These are phyloP conservation scores for Moricandia moricandioides DNA, from an alignment of 345 rosid species.

Conservation along the genomic window DNA sequence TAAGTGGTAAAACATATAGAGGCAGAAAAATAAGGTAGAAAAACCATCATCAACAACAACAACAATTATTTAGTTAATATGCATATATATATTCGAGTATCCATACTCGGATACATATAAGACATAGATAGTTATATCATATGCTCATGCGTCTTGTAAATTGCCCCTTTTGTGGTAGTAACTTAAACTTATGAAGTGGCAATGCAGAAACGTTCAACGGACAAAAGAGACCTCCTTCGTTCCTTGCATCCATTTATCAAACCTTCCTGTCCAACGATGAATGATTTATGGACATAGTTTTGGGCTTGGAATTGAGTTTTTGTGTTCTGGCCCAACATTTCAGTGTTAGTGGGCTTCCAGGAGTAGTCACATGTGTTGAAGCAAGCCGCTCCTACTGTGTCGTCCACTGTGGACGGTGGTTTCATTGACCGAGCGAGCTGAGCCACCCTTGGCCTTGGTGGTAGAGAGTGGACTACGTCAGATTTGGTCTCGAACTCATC, in stretches of 20 bases:
- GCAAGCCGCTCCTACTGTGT: constrained; percentile 35
- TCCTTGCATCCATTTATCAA: constrained; percentile 70
- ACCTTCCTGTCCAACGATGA: constrained; percentile 10
- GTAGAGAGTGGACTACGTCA: constrained; percentile 55
- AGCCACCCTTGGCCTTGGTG: constrained; percentile 49
- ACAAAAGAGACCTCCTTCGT: constrained; percentile 59
- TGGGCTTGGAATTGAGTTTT: constrained; percentile 24
- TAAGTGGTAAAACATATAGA: constrained; percentile 33
- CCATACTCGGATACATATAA: constrained; percentile 19
- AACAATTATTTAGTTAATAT: constrained; percentile 36
- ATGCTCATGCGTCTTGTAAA: constrained; percentile 26
- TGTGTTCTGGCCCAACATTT: not conserved
- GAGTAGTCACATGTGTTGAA: constrained; percentile 61
- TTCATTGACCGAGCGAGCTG: constrained; percentile 39
- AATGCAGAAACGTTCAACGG: constrained; percentile 65
- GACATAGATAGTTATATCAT: constrained; percentile 20
- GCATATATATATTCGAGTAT: constrained; percentile 34
- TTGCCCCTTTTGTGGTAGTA: not conserved
- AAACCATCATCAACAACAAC: constrained; percentile 27
- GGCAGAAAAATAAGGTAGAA: constrained; percentile 30
- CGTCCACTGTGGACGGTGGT: constrained; percentile 29
- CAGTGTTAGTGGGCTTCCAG: constrained; percentile 38
- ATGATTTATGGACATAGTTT: constrained; percentile 10
- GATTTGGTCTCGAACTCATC: constrained; percentile 30
- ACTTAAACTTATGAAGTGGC: constrained; percentile 55